A percentile compares a stretch with the other conserved stretches of the same genome.
phyloP scores from a whole-genome alignment of 768 basidiomycete genomes.

The Lentinula raphanica region DNA sequence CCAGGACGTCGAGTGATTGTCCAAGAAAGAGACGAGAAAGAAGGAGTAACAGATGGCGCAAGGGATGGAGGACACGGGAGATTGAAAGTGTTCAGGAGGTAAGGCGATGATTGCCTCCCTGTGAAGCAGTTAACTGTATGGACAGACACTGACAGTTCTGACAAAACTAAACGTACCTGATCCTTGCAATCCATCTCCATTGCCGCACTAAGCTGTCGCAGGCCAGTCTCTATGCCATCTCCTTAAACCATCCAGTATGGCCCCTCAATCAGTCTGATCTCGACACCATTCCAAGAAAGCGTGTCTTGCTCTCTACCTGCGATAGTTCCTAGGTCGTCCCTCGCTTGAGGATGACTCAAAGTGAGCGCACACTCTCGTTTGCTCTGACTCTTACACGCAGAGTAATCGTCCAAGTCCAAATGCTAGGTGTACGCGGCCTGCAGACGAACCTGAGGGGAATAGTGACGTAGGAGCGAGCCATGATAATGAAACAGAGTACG shows the following conservation, averaged over 20 bases:
- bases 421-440: constrained; percentile 33
- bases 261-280: constrained; percentile 55
- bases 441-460: neutral
- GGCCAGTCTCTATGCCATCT: constrained; percentile 82
- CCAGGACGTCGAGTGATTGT: constrained; percentile 16
- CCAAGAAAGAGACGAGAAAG: constrained; percentile 15
- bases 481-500: constrained; percentile 76
- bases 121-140: constrained; percentile 2
- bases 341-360: constrained; percentile 73
- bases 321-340: constrained; percentile 82
- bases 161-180: constrained; percentile 57
- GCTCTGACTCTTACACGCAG: constrained; percentile 80
- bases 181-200: constrained; percentile 86
- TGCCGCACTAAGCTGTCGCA: constrained; percentile 86
- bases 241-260: constrained; percentile 89
- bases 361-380: too few relatives aligned
- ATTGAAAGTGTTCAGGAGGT: constrained; percentile 43
- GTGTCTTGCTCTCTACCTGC: constrained; percentile 64
- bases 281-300: constrained; percentile 10
- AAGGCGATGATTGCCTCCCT: constrained; percentile 79
- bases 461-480: constrained; percentile 78
- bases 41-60: constrained; percentile 44
- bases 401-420: constrained; percentile 81
- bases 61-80: constrained; percentile 34
- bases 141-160: constrained; percentile 3